Percentiles rank a stretch among this genome's conserved stretches.
These are phyloP conservation scores for Blastobotrys terrestris DNA, from an alignment of 805 yeast species.

Conservation along the genomic window DNA sequence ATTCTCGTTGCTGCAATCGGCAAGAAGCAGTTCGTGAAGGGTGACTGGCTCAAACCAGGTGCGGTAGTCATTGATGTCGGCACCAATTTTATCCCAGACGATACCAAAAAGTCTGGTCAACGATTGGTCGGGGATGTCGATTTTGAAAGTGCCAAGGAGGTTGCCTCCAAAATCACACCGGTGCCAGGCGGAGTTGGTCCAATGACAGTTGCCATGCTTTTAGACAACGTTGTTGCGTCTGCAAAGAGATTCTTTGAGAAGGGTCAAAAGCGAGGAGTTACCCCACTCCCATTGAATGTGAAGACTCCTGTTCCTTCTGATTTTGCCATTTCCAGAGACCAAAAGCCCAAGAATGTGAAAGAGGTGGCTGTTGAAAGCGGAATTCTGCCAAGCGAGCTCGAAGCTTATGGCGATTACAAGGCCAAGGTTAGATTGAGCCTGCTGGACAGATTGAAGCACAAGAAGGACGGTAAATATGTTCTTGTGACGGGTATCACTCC, in stretches of 20 bases:
- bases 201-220: slow-evolving; percentile 96
- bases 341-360: slow-evolving; percentile 75
- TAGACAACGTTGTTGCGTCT: slow-evolving; percentile 75
- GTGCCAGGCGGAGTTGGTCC: slow-evolving; percentile 99
- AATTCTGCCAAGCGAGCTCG: slow-evolving; percentile 70
- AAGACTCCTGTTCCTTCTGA: slow-evolving; percentile 81
- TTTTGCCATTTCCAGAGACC: slow-evolving; percentile 81
- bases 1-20: slow-evolving; percentile 94
- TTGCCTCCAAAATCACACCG: slow-evolving; percentile 76
- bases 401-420: slow-evolving; percentile 83
- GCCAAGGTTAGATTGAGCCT: slow-evolving; percentile 77
- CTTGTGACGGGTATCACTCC: slow-evolving; percentile 97
- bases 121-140: slow-evolving; percentile 93
- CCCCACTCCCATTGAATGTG: slow-evolving; percentile 49
- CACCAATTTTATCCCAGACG: slow-evolving; percentile 78
- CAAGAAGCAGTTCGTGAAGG: slow-evolving; percentile 71
- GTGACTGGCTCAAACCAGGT: slow-evolving; percentile 80
- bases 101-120: slow-evolving; percentile 66
- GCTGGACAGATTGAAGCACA: slow-evolving; percentile 57
- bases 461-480: slow-evolving; percentile 76
- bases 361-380: slow-evolving; percentile 78
- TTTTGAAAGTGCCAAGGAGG: slow-evolving; percentile 53
- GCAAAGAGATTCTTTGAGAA: slow-evolving; percentile 53
- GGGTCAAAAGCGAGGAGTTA: slow-evolving; percentile 43
- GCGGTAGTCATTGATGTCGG: slow-evolving; percentile 95